Base-by-base conservation (phyloP, 2,329 filamentous ascomycete species). In the Xylariaceae sp. region DNA sequence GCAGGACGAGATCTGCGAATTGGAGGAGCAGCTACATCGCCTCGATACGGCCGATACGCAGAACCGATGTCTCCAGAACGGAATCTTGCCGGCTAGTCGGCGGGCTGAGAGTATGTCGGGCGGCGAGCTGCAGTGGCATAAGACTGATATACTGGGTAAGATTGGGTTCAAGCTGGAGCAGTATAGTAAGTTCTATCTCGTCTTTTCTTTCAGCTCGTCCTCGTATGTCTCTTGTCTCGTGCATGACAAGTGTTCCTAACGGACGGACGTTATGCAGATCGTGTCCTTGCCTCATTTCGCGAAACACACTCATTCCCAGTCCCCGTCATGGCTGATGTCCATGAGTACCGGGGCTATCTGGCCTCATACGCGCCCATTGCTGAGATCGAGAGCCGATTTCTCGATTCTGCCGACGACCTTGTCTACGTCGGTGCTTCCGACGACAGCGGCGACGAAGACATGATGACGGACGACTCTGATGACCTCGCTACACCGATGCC, bases 1-100 rank as follows among this genome's bases (percentile, higher is more conserved):
- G 14, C 91, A 95, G 64, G 89, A 95, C 60, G 88, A 95, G 63
- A 79, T 95, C 16, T 74, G 76, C 22, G 85, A 92, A 56, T 72
- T 95, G 29, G 90, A 95, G 65, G 83, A 89, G 57, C 82, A 91
- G 46, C 75, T 96, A 1, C 77, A 80, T 16, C 71, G 74, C 0
- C 67, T 93, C 1, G 91, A 95, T 58, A 68, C 67, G 17, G 66
- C 68, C 1, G 78, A 82, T 54, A 77, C 77, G 0, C 70, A 75
- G 49, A 67, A 64, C 7, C 64, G 72, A 3, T 65, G 68, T 1
- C 57, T 70, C 22, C 66, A 66, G 29, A 68, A 67, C 17, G 64
- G 69, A 6, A 70, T 76, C 17, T 53, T 74, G 4, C 83, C 77
- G 3, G 80, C 82, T 1, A 86, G 82, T 1, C 68, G 83, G 22